These are phyloP conservation scores for Cercospora sp. DNA, from an alignment of 2,329 filamentous ascomycete genomes.

Conservation along the genomic window DNA sequence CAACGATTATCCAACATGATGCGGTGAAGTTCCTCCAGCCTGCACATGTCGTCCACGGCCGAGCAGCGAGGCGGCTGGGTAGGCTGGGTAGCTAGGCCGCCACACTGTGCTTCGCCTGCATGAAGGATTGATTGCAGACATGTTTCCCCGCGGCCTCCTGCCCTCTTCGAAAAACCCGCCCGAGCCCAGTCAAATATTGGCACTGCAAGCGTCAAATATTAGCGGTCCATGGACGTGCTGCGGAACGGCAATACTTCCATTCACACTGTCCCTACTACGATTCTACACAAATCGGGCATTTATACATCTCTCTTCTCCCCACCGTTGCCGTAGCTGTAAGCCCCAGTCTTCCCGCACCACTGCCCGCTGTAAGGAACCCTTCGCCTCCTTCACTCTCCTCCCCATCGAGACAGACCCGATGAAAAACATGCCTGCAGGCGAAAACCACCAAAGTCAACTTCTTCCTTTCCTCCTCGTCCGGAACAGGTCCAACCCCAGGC, in stretches of 20 bases:
- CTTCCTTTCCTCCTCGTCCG: slow-evolving; percentile 46
- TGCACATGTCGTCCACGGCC: background rate
- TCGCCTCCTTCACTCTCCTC: slow-evolving; percentile 27
- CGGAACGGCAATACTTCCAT: background rate
- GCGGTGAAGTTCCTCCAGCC: background rate
- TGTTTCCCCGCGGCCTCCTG: background rate
- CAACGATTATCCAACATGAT: background rate
- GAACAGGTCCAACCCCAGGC: slow-evolving; percentile 39
- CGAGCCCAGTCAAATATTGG: background rate
- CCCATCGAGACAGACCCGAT: slow-evolving; percentile 65
- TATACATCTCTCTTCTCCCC: slow-evolving; percentile 30
- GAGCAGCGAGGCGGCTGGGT: background rate
- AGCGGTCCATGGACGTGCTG: background rate
- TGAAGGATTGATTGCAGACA: too few species aligned
- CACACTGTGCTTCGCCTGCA: background rate
- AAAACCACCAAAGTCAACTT: slow-evolving; percentile 60
- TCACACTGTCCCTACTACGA: background rate
- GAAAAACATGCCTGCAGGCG: slow-evolving; percentile 70
- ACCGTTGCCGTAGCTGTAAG: background rate
- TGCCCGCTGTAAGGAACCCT: background rate
- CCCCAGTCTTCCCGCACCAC: background rate
- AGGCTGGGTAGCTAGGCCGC: background rate
- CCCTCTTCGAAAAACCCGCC: too few species aligned
- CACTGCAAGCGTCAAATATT: background rate
- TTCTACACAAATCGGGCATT: slow-evolving; percentile 39